phyloP scores from a whole-genome alignment of 805 yeast species.

The Allodekkera sacchari region DNA sequence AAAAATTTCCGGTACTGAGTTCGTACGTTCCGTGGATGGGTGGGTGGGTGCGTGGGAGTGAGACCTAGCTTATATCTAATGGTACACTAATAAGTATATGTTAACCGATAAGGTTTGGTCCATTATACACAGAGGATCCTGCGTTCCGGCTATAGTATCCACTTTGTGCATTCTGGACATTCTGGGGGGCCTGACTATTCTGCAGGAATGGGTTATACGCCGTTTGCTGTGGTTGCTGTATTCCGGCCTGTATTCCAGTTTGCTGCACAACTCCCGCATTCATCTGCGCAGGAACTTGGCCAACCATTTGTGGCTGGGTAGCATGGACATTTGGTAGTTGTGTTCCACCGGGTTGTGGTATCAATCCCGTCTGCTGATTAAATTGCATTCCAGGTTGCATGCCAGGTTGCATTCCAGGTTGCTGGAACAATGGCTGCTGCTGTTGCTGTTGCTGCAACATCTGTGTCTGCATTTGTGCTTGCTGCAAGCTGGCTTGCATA shows the following conservation, averaged over 20 bases:
- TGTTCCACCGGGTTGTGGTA: too few relatives aligned
- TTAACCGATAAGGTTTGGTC: slow-evolving; percentile 3
- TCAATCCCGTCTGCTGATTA: too few relatives aligned
- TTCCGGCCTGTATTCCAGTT: neutral
- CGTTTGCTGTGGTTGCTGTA: slow-evolving; percentile 4
- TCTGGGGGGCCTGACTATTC: too few relatives aligned
- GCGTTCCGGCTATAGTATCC: slow-evolving; percentile 1
- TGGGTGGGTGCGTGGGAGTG: too few relatives aligned
- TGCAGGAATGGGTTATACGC: slow-evolving; percentile 1
- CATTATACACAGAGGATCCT: slow-evolving; percentile 2
- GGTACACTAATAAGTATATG: too few relatives aligned
- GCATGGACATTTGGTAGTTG: too few relatives aligned
- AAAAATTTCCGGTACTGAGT: too few relatives aligned
- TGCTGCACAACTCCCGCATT: too few relatives aligned
- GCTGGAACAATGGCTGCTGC: slow-evolving; percentile 5
- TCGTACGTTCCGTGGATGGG: too few relatives aligned
- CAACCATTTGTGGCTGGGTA: neutral
- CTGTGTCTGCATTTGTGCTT: slow-evolving; percentile 4
- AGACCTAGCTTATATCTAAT: too few relatives aligned
- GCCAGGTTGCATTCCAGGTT: too few relatives aligned
- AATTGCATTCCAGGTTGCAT: too few relatives aligned
- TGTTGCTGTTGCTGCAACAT: slow-evolving; percentile 5
- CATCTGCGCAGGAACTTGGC: neutral
- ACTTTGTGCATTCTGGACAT: slow-evolving; percentile 1
- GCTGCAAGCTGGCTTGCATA: slow-evolving; percentile 1